Conservation (phyloP, 306 rosid genomes). For the Heteromeles arbutifolia region DNA sequence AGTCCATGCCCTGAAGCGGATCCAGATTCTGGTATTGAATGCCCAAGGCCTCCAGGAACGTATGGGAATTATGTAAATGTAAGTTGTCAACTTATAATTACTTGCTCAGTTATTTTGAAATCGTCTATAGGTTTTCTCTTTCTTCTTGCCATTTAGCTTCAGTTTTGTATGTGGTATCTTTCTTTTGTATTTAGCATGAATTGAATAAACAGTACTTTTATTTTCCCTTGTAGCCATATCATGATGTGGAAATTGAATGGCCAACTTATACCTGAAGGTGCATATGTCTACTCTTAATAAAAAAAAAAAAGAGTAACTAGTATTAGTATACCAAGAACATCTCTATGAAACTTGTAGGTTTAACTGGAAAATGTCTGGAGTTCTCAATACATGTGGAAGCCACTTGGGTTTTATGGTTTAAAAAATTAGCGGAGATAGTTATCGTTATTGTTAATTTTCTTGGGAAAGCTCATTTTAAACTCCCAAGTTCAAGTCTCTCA, state of each 20-base stretch:
- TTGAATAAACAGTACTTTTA: not conserved
- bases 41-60: constrained; percentile 91
- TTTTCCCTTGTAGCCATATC: not conserved
- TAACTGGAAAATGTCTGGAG: not conserved
- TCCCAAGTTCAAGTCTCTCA: not conserved
- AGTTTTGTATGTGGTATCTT: not conserved
- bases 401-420: not conserved
- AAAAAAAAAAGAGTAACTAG: not conserved
- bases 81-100: constrained; percentile 29
- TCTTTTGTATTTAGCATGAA: not conserved
- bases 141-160: not conserved
- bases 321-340: not conserved
- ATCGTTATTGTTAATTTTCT: not conserved
- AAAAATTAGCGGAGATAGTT: not conserved
- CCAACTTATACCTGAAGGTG: not conserved
- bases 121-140: not conserved
- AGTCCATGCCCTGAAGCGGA: constrained; percentile 80
- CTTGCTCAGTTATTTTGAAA: not conserved
- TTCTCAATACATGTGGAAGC: not conserved
- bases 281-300: not conserved
- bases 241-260: not conserved
- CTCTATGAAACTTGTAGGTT: not conserved
- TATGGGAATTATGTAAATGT: constrained; percentile 97
- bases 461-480: not conserved
- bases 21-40: constrained; percentile 67